phyloP scores from a whole-genome alignment of 495 filamentous ascomycete species.

The Acidiella bohemica region DNA sequence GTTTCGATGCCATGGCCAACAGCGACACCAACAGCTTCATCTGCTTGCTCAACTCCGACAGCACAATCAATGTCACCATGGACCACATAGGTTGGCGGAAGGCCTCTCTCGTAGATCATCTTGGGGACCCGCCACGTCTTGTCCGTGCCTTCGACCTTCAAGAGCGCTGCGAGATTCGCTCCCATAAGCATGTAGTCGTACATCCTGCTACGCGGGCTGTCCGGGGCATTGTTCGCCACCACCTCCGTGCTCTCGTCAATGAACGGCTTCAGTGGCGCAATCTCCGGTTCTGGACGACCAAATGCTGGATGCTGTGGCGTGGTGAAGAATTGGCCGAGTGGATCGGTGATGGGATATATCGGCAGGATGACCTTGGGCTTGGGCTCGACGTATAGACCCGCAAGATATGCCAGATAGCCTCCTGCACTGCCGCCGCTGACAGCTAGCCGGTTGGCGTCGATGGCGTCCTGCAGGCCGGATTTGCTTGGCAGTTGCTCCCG shows the following conservation, averaged over 20 bases:
- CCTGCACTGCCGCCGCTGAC: slow-evolving; percentile 11
- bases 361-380: slow-evolving; percentile 14
- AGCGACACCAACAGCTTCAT: slow-evolving; percentile 14
- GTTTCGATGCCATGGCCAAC: slow-evolving; percentile 7
- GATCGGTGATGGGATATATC: slow-evolving; percentile 18
- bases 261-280: slow-evolving; percentile 1
- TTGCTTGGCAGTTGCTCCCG: slow-evolving; percentile 4
- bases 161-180: slow-evolving; percentile 5
- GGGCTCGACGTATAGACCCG: slow-evolving; percentile 14
- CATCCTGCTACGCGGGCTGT: neutral
- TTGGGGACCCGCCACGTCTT: slow-evolving; percentile 8
- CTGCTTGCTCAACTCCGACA: slow-evolving; percentile 14
- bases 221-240: slow-evolving; percentile 5
- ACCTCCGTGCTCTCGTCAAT: slow-evolving; percentile 3
- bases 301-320: slow-evolving; percentile 6
- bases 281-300: neutral
- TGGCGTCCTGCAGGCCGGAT: neutral
- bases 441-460: slow-evolving; percentile 8
- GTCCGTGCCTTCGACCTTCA: slow-evolving; percentile 1
- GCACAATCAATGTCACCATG: slow-evolving; percentile 12
- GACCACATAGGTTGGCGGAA: slow-evolving; percentile 14
- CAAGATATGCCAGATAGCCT: slow-evolving; percentile 16
- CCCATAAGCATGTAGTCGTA: slow-evolving; percentile 10
- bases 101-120: slow-evolving; percentile 4
- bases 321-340: slow-evolving; percentile 12